These are phyloP conservation scores for Colletotrichum spinosum DNA, from an alignment of 2,329 filamentous ascomycete species.

Conservation along the genomic window DNA sequence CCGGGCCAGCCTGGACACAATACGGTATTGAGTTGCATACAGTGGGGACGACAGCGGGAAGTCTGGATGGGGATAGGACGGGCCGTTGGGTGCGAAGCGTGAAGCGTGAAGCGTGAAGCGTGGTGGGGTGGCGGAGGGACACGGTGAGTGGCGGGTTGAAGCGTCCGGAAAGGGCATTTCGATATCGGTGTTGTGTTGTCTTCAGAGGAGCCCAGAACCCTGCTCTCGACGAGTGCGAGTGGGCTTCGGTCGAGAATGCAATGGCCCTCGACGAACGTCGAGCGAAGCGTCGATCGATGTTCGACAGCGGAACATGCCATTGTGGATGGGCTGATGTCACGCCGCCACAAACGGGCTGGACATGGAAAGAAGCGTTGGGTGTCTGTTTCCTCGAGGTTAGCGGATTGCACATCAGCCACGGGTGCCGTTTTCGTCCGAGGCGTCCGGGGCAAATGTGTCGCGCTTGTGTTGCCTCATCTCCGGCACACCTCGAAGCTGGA, in stretches of 20 bases:
- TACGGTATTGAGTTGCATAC: neutral
- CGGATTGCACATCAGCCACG: neutral
- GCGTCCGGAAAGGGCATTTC: too few species aligned
- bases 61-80: neutral
- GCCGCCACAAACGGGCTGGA: neutral
- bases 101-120: too few species aligned
- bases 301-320: neutral
- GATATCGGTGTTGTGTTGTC: too few species aligned
- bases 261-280: slow-evolving; percentile 5
- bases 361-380: neutral
- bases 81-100: too few species aligned
- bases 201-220: too few species aligned
- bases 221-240: neutral
- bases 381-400: neutral
- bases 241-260: slow-evolving; percentile 14
- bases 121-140: too few species aligned
- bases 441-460: slow-evolving; percentile 6
- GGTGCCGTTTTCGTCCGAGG: slow-evolving; percentile 33
- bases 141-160: too few species aligned
- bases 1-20: slow-evolving; percentile 5
- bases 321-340: neutral
- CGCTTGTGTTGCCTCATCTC: slow-evolving; percentile 1
- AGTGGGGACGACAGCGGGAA: neutral
- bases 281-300: neutral
- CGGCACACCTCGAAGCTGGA: neutral